Evolutionary conservation across 495 filamentous ascomycete genomes (phyloP), one percentile per base, ranked within the genome.

Genomic region (Talaromyces proteolyticus): DNA sequence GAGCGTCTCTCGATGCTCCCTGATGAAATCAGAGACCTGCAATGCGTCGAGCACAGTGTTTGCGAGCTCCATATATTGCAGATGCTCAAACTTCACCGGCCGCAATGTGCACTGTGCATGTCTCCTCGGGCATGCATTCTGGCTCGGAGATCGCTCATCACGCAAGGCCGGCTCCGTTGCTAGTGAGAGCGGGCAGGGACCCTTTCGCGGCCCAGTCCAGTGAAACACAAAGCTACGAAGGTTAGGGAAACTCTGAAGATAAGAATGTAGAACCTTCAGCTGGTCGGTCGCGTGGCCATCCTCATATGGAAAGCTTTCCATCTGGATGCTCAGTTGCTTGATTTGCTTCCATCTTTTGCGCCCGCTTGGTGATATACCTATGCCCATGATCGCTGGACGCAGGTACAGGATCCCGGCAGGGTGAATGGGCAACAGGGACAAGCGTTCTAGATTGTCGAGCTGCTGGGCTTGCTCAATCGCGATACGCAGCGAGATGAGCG

Each of bases 401-500:
- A 91, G 70, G 58, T 91, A 90, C 49, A 84, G 72, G 34, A 88
- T 73, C 4, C 78, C 81, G 1, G 76, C 78, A 0, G 87, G 81
- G 50, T 90, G 87, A 8, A 91, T 77, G 1, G 77, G 74, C 6
- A 76, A 70, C 14, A 91, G 68, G 3, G 84, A 82, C 4, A 93
- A 73, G 22, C 79, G 80, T 25, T 72, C 68, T 1, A 92, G 74
- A 29, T 65, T 68, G 37, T 53, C 70, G 25, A 91, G 69, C 2
- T 77, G 75, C 2, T 77, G 75, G 7, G 80, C 75, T 42, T 82
- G 79, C 61, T 91, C 87, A 11, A 91, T 63, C 1, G 87, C 82
- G 51, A 91, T 87, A 44, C 88, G 83, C 42, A 91, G 64, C 52
- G 83, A 88, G 54, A 90, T 88, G 29, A 91, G 76, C 3, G 88